These are phyloP conservation scores for Acrasis kona DNA, from an alignment of 78 protist species.

Conservation along the genomic window DNA sequence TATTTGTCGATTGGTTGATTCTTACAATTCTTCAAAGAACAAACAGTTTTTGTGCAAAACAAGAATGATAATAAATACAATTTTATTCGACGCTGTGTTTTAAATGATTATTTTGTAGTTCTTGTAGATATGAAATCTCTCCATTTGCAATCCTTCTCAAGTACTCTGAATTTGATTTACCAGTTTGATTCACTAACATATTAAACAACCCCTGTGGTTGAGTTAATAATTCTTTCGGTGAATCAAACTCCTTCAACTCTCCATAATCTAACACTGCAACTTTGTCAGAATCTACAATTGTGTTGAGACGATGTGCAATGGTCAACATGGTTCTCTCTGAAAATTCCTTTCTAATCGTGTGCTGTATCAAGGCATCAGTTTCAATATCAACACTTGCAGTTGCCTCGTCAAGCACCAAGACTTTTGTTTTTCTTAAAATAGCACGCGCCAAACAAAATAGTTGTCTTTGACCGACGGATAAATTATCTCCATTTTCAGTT, in stretches of 20 bases:
- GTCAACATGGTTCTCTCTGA: conserved; percentile 30
- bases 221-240: conserved; percentile 18
- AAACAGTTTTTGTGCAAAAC: no score
- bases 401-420: conserved; percentile 30
- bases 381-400: conserved; percentile 4
- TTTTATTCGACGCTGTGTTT: no score
- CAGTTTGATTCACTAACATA: not conserved
- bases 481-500: conserved; percentile 40
- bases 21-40: no score
- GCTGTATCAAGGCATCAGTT: conserved; percentile 27
- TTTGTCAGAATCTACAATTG: conserved; percentile 67
- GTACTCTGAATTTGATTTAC: not conserved
- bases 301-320: conserved; percentile 75
- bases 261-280: conserved; percentile 41
- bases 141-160: not conserved
- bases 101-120: no score
- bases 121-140: no score
- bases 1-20: no score
- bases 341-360: not conserved
- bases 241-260: conserved; percentile 1
- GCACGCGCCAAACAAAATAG: conserved; percentile 43
- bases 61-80: no score
- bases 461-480: conserved; percentile 38
- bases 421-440: not conserved
- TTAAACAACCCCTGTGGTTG: not conserved